phyloP scores from a whole-genome alignment of 495 filamentous ascomycete genomes.

The Penicillium arizonense region DNA sequence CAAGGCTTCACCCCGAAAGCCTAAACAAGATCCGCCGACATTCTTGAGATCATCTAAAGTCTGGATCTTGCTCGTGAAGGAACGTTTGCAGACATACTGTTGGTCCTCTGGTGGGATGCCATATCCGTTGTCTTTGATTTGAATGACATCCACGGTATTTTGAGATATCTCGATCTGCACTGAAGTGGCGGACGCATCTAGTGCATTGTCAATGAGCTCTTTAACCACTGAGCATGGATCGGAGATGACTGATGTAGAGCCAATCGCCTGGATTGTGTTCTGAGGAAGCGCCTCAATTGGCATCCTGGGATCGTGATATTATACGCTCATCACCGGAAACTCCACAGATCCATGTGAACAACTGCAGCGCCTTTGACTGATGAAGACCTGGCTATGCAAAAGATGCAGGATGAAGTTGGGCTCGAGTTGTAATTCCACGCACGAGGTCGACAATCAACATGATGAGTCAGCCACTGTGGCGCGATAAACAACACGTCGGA shows the following conservation, averaged over 20 bases:
- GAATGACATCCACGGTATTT: conserved; percentile 79
- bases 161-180: conserved; percentile 70
- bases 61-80: conserved; percentile 85
- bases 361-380: not conserved
- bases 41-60: conserved; percentile 66
- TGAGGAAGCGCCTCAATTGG: conserved; percentile 67
- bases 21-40: conserved; percentile 66
- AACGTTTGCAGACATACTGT: conserved; percentile 61
- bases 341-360: not conserved
- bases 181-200: conserved; percentile 76
- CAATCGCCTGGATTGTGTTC: conserved; percentile 62
- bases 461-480: not conserved
- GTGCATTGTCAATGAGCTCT: conserved; percentile 87
- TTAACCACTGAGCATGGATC: conserved; percentile 77
- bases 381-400: not conserved
- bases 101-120: conserved; percentile 76
- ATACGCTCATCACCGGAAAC: conserved; percentile 9
- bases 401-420: not conserved
- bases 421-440: not conserved
- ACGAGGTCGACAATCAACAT: conserved; percentile 20
- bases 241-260: conserved; percentile 70
- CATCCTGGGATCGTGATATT: conserved; percentile 37
- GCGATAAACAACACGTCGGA: conserved; percentile 23
- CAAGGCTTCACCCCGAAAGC: conserved; percentile 86
- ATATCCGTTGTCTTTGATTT: conserved; percentile 85